Evolutionary conservation across 805 yeast species (phyloP), one percentile per base, ranked within the genome.

Genomic region (Sugiyamaella chiloensis): DNA sequence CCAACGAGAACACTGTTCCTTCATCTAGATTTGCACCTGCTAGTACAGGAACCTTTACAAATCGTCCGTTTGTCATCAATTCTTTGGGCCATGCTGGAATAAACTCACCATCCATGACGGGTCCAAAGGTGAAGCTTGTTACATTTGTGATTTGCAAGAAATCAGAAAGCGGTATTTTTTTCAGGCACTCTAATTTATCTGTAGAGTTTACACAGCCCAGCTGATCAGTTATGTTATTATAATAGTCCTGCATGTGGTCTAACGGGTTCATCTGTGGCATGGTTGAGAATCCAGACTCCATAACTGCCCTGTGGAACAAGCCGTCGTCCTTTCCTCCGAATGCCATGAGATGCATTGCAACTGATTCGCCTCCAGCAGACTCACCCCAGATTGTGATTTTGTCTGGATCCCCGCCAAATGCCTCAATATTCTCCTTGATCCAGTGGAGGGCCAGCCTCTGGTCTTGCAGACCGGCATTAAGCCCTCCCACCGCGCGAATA

Each of bases 401-500:
- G 26, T 56, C 53, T 3, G 65, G 60, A 50, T 69, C 59, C 27
- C 73, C 73, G 5, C 72, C 72, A 53, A 69, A 69, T 23, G 50
- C 47, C 11, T 24, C 54, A 44, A 69, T 69, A 50, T 68, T 58
- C 39, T 65, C 63, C 19, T 55, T 46, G 11, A 61, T 58, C 73
- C 73, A 69, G 14, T 61, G 57, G 16, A 65, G 48, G 2, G 68
- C 72, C 21, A 46, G 36, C 16, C 68, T 54, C 50, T 68, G 72
- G 47, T 69, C 73, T 40, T 60, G 55, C 3, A 69, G 51, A 1
- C 73, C 73, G 40, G 56, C 55, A 46, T 69, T 69, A 5, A 63
- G 55, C 36, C 52, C 47, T 1, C 62, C 64, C 30, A 42, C 45
- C 9, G 16, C 48, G 49, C 50, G 50, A 16, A 59, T 48, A 5